Conservation (phyloP, 306 rosid species). For the Dalbergia oliveri region DNA sequence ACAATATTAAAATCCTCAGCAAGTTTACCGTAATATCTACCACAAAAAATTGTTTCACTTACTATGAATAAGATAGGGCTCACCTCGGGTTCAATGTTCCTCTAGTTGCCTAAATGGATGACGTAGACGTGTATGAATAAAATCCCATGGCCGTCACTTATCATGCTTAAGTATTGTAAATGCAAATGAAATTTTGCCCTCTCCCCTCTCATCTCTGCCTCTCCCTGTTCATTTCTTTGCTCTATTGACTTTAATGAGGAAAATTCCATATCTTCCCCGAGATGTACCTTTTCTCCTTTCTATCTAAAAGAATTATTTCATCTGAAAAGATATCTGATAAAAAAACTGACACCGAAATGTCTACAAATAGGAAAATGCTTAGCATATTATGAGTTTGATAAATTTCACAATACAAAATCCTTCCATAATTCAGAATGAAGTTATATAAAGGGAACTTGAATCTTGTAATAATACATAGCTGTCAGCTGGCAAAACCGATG, state of each 20-base stretch:
- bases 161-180: not conserved
- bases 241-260: not conserved
- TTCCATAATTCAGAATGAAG: no score
- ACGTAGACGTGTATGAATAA: not conserved
- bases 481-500: not conserved
- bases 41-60: not conserved
- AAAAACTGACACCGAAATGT: not conserved
- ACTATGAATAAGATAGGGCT: not conserved
- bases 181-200: no score
- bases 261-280: not conserved
- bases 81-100: not conserved
- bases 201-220: no score
- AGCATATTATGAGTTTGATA: not conserved
- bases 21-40: conserved; percentile 25
- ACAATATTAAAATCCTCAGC: not conserved
- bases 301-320: not conserved
- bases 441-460: no score
- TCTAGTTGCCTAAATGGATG: conserved; percentile 13
- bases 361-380: not conserved
- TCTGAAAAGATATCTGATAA: not conserved
- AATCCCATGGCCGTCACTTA: not conserved
- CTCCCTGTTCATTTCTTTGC: not conserved
- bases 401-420: not conserved
- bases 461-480: not conserved
- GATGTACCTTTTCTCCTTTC: not conserved